Percentiles rank a stretch among this genome's conserved stretches.
Evolutionary conservation across 495 filamentous ascomycete genomes (phyloP).

Genomic region (Aspergillus bridgeri): DNA sequence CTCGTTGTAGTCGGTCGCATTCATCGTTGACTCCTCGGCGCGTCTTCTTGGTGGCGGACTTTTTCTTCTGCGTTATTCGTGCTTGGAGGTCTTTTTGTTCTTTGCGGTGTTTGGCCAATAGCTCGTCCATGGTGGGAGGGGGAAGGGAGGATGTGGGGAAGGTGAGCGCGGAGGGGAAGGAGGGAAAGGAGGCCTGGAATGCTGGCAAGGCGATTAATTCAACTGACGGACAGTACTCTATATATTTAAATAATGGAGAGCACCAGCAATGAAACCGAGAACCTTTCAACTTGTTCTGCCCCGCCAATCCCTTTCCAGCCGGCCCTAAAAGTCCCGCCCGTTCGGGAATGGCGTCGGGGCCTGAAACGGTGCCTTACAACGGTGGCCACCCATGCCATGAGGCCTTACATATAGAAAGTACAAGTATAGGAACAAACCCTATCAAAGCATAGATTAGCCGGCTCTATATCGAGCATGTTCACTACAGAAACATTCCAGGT

Average conservation of each 20-base stretch:
- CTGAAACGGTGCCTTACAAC: background rate
- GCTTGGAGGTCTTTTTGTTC: conserved; percentile 83
- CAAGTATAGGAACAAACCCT: too few relatives aligned
- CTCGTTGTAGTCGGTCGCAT: conserved; percentile 68
- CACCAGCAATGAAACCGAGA: too few relatives aligned
- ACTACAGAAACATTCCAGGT: too few relatives aligned
- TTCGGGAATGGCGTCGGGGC: conserved; percentile 20
- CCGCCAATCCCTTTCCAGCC: conserved; percentile 31
- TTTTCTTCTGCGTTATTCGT: conserved; percentile 90
- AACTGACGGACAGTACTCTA: background rate
- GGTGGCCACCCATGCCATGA: too few relatives aligned
- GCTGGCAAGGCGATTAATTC: background rate
- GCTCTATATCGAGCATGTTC: too few relatives aligned
- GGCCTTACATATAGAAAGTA: too few relatives aligned
- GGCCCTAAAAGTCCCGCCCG: conserved; percentile 25
- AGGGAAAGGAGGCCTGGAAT: background rate
- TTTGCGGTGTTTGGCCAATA: conserved; percentile 78
- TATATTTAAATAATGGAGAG: background rate
- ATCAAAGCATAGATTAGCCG: too few relatives aligned
- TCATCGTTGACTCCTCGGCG: conserved; percentile 84
- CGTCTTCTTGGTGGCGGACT: conserved; percentile 92
- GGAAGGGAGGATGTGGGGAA: background rate
- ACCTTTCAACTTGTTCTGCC: conserved; percentile 15
- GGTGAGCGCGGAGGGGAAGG: background rate
- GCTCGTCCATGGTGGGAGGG: conserved; percentile 57